These are phyloP conservation scores for Penicillium coprophilum DNA, from an alignment of 495 filamentous ascomycete genomes.

Conservation along the genomic window DNA sequence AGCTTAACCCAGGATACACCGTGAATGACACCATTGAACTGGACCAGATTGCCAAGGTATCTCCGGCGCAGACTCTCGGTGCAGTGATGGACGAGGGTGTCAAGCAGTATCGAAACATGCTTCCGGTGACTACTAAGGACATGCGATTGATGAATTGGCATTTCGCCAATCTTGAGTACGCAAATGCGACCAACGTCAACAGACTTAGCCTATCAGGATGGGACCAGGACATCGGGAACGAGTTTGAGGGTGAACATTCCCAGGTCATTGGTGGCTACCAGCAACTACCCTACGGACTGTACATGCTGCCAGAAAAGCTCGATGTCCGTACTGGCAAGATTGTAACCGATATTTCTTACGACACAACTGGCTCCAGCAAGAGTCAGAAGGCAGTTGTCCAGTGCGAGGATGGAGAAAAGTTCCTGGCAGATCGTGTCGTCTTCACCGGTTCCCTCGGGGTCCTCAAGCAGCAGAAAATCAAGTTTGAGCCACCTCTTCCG, in stretches of 20 bases:
- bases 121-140: constrained; percentile 81
- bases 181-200: constrained; percentile 84
- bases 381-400: constrained; percentile 56
- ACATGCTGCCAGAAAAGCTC: constrained; percentile 71
- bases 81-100: constrained; percentile 88
- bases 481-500: constrained; percentile 82
- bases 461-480: constrained; percentile 70
- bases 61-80: constrained; percentile 70
- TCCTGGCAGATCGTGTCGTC: constrained; percentile 84
- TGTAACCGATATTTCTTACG: constrained; percentile 70
- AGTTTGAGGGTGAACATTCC: constrained; percentile 91
- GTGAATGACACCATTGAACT: constrained; percentile 70
- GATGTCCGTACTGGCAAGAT: constrained; percentile 70
- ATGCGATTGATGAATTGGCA: constrained; percentile 96
- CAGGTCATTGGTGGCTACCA: constrained; percentile 92
- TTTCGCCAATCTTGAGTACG: constrained; percentile 96
- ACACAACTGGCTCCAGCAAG: constrained; percentile 38
- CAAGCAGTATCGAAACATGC: constrained; percentile 77
- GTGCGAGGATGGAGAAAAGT: constrained; percentile 73
- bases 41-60: constrained; percentile 59
- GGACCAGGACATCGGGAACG: constrained; percentile 97
- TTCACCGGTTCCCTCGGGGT: constrained; percentile 87
- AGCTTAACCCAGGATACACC: constrained; percentile 62
- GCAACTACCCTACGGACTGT: constrained; percentile 80
- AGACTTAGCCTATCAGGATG: constrained; percentile 87